Conservation (phyloP, 192 early-diverging fungal genomes). For the Geosiphon pyriformis region DNA sequence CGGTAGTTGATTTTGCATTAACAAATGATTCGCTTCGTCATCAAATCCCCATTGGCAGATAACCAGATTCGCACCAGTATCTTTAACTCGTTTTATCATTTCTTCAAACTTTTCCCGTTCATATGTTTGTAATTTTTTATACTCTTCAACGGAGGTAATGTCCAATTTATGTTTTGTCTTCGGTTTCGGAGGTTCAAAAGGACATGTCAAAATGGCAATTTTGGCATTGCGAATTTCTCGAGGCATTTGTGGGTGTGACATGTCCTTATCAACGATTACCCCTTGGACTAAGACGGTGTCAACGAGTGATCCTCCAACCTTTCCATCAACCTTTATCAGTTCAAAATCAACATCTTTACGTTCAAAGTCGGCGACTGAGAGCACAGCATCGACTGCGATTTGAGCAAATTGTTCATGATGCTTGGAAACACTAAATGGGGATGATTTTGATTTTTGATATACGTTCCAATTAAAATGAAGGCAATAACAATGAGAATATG, state of each 20-base stretch:
- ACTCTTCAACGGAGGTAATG: constrained; percentile 97
- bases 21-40: constrained; percentile 98
- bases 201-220: constrained; percentile 98
- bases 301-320: constrained; percentile 92
- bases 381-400: constrained; percentile 97
- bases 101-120: constrained; percentile 94
- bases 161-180: constrained; percentile 99
- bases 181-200: constrained; percentile 99
- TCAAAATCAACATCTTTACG: constrained; percentile 99
- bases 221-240: constrained; percentile 92
- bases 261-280: constrained; percentile 99
- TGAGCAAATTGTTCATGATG: constrained; percentile 96
- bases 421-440: constrained; percentile 78
- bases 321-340: constrained; percentile 99
- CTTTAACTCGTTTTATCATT: constrained; percentile 97
- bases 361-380: constrained; percentile 97
- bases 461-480: too few species aligned
- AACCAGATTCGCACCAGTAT: constrained; percentile 95
- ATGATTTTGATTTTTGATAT: too few species aligned
- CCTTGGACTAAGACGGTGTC: constrained; percentile 94
- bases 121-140: constrained; percentile 92
- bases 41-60: constrained; percentile 99
- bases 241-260: constrained; percentile 99
- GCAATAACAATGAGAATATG: too few species aligned
- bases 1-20: constrained; percentile 95